Evolutionary conservation across 441 rosid species (phyloP), one percentile per base, ranked within the genome.

Genomic region (Adansonia rubrostipa): DNA sequence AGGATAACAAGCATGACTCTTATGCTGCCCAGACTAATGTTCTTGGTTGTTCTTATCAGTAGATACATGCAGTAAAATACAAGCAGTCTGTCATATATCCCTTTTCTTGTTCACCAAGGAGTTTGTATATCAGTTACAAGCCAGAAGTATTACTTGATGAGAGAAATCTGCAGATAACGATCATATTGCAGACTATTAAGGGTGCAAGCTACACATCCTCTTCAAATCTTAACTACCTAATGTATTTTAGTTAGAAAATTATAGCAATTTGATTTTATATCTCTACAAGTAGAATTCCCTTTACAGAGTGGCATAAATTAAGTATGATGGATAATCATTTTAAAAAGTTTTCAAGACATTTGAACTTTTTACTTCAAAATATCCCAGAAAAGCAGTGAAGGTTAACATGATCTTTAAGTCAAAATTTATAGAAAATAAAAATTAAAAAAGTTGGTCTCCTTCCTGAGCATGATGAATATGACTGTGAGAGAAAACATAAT

Each of bases 241-340:
- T 4, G 8, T 53, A 71, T 71, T 28, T 28, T 71, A 15, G 9
- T 53, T 28, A 15, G 48, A 36, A 22, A 71, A 33, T 4, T 53
- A 53, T 53, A 71, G 48, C 14, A 9, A 71, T 53, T 71, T 56
- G 44, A 53, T 71, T 71, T 71, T 51, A 53, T 5, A 53, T 71
- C 40, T 11, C 33, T 56, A 36, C 65, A 10, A 73, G 19, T 48
- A 53, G 17, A 54, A 44, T 17, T 36, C 11, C 65, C 53, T 40
- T 17, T 19, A 56, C 15, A 11, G 6, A 71, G 65, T 3, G 17
- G 64, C 6, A 73, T 40, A 19, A 17, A 5, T n/a, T 56, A 33
- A 33, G 8, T 10, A 54, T 9, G 2, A 56, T 0, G 28, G 65
- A 19, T 20, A 42, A 73, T 19, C 51, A 73, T 57, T 36, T 73